Base-by-base conservation (phyloP, 208 protist genomes). In the Trypanosoma lewisi region DNA sequence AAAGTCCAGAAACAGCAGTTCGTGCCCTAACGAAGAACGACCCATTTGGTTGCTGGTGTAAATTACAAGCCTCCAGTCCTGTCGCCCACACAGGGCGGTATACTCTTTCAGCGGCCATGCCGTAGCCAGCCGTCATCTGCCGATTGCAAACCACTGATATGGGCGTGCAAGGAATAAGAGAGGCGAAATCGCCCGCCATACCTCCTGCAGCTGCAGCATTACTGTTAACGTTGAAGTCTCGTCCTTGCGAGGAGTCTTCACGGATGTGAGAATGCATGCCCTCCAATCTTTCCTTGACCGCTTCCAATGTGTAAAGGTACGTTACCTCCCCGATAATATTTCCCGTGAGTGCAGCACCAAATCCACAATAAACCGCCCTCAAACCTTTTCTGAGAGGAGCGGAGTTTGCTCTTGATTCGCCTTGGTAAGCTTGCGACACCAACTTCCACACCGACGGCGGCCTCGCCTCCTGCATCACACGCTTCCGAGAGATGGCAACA, bases 111-210 rank as follows among this genome's bases (percentile, higher is more conserved):
- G 70, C 45, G 11, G 82, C 63, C 75, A 95, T 83, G 28, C 89
- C 84, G 51, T 88, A 92, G 2, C 73, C 77, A 42, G 89, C 78
- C 19, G 89, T 95, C 78, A 95, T 88, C 63, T 95, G 89, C 4
- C 84, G 70, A 59, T 91, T 91, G 56, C 71, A 78, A 34, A 93
- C 75, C 23, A 95, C 74, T 19, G 79, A 76, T 6, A 90, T 53
- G 0, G 89, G 89, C 0, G 82, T 89, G 50, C 84, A 70, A 51
- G 91, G 52, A 23, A 86, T 50, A 19, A 92, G 76, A 14, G 89
- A 54, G 31, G 80, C 82, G 16, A 84, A 48, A 49, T 93, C 86
- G 11, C 83, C 89, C 36, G 64, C 74, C 85, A 95, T 86, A 19
- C 84, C 89, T 7, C 84, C 84, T 0, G 79, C 44, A 11, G 89